These are phyloP conservation scores for Naganishia antarctica DNA, from an alignment of 768 basidiomycete genomes.

Conservation along the genomic window DNA sequence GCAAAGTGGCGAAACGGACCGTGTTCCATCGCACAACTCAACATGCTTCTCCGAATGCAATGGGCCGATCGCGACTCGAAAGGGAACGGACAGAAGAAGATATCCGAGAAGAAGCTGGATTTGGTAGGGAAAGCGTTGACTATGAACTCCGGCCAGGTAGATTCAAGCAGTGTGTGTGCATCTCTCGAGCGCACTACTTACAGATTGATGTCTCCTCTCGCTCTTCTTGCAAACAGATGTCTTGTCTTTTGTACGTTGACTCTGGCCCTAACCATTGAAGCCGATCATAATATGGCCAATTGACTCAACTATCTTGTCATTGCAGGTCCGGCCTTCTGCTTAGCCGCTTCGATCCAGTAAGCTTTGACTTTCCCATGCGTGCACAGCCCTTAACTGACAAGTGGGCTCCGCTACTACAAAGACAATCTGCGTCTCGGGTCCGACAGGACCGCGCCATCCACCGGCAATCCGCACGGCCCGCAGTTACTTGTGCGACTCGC, in stretches of 20 bases:
- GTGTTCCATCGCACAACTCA: neutral
- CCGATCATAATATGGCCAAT: too few species aligned
- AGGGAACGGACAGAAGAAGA: neutral
- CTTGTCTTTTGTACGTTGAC: neutral
- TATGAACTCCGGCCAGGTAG: neutral
- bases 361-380: too few species aligned
- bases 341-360: constrained; percentile 4
- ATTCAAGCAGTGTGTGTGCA: neutral
- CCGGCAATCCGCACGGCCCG: neutral
- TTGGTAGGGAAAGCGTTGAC: constrained; percentile 3
- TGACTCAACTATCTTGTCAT: neutral
- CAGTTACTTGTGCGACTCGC: neutral
- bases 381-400: too few species aligned
- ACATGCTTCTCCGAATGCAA: constrained; percentile 14
- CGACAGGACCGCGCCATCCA: neutral
- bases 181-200: neutral
- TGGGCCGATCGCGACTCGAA: neutral
- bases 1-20: neutral
- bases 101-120: neutral
- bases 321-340: neutral
- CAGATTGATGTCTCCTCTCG: neutral
- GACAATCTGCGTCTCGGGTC: too few species aligned
- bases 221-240: too few species aligned
- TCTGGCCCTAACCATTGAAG: too few species aligned
- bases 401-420: too few species aligned